phyloP scores from a whole-genome alignment of 2,329 filamentous ascomycete species.

The Myriangium duriaei region DNA sequence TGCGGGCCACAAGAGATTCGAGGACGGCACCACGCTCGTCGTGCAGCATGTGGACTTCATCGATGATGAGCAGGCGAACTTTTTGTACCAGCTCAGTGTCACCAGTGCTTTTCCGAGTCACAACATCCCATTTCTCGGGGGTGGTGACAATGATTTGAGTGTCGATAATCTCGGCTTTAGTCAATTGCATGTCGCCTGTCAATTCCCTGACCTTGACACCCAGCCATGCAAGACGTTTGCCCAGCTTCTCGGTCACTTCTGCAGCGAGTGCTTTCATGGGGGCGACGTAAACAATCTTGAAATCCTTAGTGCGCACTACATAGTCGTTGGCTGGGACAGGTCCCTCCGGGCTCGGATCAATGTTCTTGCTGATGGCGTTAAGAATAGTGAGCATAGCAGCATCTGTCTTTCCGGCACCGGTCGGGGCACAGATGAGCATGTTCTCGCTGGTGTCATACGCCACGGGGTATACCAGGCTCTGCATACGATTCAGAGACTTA shows the following conservation, averaged over 20 bases:
- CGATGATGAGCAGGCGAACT: constrained; percentile 88
- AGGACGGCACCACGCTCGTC: constrained; percentile 93
- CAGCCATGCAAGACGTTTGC: constrained; percentile 84
- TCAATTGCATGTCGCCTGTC: constrained; percentile 97
- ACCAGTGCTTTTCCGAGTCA: constrained; percentile 91
- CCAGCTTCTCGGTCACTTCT: constrained; percentile 88
- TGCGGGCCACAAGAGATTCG: constrained; percentile 88
- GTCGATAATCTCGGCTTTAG: constrained; percentile 86
- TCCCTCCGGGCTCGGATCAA: constrained; percentile 66
- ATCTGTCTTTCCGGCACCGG: constrained; percentile 91
- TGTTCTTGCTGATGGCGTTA: constrained; percentile 78
- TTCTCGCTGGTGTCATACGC: constrained; percentile 95
- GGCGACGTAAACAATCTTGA: constrained; percentile 97
- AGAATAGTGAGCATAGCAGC: constrained; percentile 94
- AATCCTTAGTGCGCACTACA: constrained; percentile 69
- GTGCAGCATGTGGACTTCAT: constrained; percentile 98
- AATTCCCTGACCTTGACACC: constrained; percentile 85
- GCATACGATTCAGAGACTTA: constrained; percentile 90
- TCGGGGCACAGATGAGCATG: constrained; percentile 96
- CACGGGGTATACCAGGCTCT: constrained; percentile 88
- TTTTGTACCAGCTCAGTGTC: constrained; percentile 98
- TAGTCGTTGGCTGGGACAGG: constrained; percentile 64
- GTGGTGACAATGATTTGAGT: constrained; percentile 98
- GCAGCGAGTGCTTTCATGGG: constrained; percentile 98
- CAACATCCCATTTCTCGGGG: constrained; percentile 98